A percentile compares a stretch with the other conserved stretches of the same genome.
Evolutionary conservation across 768 basidiomycete genomes (phyloP).

Genomic region (Coprinopsis cinerea): DNA sequence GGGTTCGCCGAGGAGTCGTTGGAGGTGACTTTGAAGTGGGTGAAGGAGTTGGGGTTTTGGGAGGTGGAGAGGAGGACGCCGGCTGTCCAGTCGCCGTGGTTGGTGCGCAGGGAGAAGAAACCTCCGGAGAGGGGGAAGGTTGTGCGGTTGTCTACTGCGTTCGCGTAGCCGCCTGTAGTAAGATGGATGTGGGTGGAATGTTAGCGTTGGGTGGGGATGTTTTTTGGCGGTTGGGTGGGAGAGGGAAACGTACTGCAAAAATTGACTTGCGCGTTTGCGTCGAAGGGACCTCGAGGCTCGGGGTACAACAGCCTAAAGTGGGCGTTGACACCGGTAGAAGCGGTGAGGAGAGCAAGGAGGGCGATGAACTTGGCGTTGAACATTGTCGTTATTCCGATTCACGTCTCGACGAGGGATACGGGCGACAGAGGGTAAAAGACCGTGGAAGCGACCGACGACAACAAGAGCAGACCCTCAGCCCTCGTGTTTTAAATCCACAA

Average conservation of each 20-base stretch:
- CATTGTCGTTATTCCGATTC: constrained; percentile 5
- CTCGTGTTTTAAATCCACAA: too few relatives aligned
- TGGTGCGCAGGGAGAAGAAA: constrained; percentile 51
- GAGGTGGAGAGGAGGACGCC: constrained; percentile 41
- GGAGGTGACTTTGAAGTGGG: constrained; percentile 44
- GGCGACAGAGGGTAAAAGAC: neutral
- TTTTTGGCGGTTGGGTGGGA: neutral
- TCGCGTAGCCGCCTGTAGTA: constrained; percentile 51
- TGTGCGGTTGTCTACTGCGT: constrained; percentile 49
- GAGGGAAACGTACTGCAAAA: constrained; percentile 52
- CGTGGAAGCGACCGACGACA: neutral
- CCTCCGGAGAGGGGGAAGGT: constrained; percentile 62
- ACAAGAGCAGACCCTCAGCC: too few relatives aligned
- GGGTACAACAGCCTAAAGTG: constrained; percentile 78
- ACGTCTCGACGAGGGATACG: neutral
- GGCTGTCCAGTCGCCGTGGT: constrained; percentile 48
- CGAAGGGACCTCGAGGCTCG: constrained; percentile 60
- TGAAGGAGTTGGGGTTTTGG: constrained; percentile 49
- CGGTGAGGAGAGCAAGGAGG: constrained; percentile 16
- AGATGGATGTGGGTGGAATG: neutral
- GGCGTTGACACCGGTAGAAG: constrained; percentile 44
- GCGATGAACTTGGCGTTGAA: constrained; percentile 1
- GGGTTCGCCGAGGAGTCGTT: too few relatives aligned
- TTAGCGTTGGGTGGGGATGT: neutral
- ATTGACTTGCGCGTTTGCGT: constrained; percentile 42